Evolutionary conservation across 2,329 filamentous ascomycete genomes (phyloP), one percentile per base, ranked within the genome.

Genomic region (Sclerotiophoma versabilis): DNA sequence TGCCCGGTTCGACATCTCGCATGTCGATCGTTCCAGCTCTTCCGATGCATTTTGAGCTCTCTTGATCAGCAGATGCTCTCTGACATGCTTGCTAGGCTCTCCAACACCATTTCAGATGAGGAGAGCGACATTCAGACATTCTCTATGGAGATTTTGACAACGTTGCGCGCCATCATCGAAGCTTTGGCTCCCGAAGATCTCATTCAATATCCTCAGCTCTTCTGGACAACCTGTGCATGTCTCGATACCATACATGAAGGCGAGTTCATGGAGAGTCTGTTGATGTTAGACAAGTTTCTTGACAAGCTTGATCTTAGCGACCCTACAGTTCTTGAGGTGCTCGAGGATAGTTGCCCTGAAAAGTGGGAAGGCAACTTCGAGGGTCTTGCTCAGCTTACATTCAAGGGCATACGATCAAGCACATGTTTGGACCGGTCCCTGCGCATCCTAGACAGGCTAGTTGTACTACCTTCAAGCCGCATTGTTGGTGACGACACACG

Each of bases 191-290:
- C 89, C 0, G 84, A 89, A 30, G 89, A 93, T 70, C 81, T 99
- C 2, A 77, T 96, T 41, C 87, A 87, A n/a, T 97, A 96, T 62
- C 95, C 95, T 1, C 93, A 98, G 68, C 80, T 99, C 1, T 98
- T 99, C 76, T 99, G 96, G 96, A 96, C 93, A 0, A 96, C 91
- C 0, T 97, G 93, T 67, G 95, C 95, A 10, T 99, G 95, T 71
- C 79, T 99, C 17, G 93, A 98, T 69, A 98, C 95, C 0, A 96
- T 98, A 68, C 96, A 98, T 61, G 96, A 99, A 75, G 85, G 89
- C 19, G 95, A 99, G 69, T 99, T 96, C 59, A 84, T 95, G 58
- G 95, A 97, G 71, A 92, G 91, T 19, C 80, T 97, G 11, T 88
- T 90, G 46, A 97, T 99, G 90, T 83, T 99, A 9, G 90, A 96